Conservation (phyloP, 2,329 filamentous ascomycete genomes). For the Allantophomopsis lycopodina region DNA sequence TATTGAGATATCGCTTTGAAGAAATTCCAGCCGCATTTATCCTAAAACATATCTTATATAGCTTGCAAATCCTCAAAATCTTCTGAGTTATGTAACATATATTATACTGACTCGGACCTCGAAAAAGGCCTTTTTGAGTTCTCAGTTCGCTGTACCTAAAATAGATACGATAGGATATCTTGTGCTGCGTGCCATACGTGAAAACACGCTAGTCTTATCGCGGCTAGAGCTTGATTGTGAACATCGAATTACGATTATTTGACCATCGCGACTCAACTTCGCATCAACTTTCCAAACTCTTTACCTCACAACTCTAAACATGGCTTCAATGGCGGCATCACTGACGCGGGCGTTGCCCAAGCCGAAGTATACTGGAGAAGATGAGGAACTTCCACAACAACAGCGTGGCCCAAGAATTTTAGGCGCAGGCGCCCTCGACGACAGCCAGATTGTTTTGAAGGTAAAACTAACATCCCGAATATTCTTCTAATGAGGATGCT, state of each 20-base stretch:
- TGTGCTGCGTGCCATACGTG: too few species aligned
- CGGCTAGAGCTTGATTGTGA: too few species aligned
- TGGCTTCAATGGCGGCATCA: conserved; percentile 57
- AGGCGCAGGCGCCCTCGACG: conserved; percentile 65
- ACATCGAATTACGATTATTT: conserved; percentile 3
- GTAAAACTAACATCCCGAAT: conserved; percentile 22
- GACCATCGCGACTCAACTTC: conserved; percentile 1
- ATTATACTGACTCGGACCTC: too few species aligned
- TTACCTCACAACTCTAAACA: conserved; percentile 19
- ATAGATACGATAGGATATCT: too few species aligned
- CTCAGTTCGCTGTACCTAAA: too few species aligned
- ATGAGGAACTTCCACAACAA: conserved; percentile 62
- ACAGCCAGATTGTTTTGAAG: conserved; percentile 73
- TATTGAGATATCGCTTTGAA: too few species aligned
- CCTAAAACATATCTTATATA: too few species aligned
- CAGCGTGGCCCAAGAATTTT: conserved; percentile 75
- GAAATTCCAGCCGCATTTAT: too few species aligned
- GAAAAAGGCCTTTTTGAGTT: too few species aligned
- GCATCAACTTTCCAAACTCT: not conserved
- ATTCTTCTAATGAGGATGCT: not conserved
- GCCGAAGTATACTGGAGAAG: conserved; percentile 80
- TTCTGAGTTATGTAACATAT: too few species aligned
- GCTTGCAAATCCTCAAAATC: too few species aligned
- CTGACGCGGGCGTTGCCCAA: conserved; percentile 73
- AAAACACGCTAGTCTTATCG: too few species aligned